phyloP scores from a whole-genome alignment of 345 rosid genomes.

The Eucalyptus caleyi region DNA sequence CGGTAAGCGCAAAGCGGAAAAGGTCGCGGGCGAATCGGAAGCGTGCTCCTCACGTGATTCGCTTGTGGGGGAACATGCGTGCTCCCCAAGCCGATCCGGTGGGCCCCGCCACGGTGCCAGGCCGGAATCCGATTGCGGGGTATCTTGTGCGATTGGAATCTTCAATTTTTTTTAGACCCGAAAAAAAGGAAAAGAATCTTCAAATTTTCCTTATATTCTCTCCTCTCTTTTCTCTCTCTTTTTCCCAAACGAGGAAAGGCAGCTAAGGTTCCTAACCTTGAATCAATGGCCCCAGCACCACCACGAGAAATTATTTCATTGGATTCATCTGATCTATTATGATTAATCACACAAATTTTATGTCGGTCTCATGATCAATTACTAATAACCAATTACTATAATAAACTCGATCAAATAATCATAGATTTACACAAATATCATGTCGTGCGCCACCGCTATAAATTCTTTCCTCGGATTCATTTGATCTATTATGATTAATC shows the following conservation, averaged over 20 bases:
- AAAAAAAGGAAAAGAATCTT: too few relatives aligned
- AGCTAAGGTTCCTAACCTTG: not conserved
- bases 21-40: not conserved
- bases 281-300: fast-evolving
- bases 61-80: not conserved
- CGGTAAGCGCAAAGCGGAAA: not conserved
- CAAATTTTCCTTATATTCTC: not conserved
- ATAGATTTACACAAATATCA: too few relatives aligned
- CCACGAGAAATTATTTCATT: too few relatives aligned
- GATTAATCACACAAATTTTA: too few relatives aligned
- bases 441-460: fast-evolving
- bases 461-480: too few relatives aligned
- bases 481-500: too few relatives aligned
- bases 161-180: not conserved
- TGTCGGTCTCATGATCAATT: too few relatives aligned
- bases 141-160: not conserved
- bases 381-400: fast-evolving
- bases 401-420: fast-evolving
- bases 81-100: not conserved
- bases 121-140: not conserved
- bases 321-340: fast-evolving
- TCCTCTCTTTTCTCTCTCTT: too few relatives aligned
- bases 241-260: not conserved
- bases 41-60: not conserved
- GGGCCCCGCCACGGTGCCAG: too few relatives aligned